Evolutionary conservation across 2,329 filamentous ascomycete genomes (phyloP).

Genomic region (Diplodia sapinea): DNA sequence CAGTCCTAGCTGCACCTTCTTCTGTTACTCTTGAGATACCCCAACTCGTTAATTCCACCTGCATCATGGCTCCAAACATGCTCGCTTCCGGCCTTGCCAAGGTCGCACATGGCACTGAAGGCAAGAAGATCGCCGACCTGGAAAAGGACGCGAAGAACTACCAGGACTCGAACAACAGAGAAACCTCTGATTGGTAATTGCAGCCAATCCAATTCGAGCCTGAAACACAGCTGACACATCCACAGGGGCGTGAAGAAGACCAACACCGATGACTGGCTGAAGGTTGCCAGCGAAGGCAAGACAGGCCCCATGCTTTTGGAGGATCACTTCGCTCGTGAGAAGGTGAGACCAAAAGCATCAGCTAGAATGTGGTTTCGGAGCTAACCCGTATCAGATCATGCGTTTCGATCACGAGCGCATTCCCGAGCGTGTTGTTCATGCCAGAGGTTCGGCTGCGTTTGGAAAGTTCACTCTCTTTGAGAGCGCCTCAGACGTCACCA

Average conservation of each 20-base stretch:
- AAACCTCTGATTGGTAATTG: constrained; percentile 70
- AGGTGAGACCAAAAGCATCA: constrained; percentile 54
- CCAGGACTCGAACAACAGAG: constrained; percentile 57
- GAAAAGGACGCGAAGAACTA: constrained; percentile 64
- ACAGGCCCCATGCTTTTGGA: constrained; percentile 73
- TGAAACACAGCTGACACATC: constrained; percentile 50
- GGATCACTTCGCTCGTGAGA: constrained; percentile 74
- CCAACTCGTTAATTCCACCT: background rate
- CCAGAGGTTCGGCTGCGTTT: constrained; percentile 68
- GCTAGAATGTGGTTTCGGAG: constrained; percentile 21
- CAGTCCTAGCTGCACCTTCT: too few relatives aligned
- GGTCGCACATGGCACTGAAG: constrained; percentile 40
- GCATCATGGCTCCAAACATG: constrained; percentile 43
- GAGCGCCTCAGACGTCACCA: constrained; percentile 66
- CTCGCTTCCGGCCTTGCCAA: constrained; percentile 41
- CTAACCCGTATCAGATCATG: constrained; percentile 60
- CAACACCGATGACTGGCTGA: constrained; percentile 80
- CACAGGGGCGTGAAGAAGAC: constrained; percentile 73
- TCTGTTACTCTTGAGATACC: constrained; percentile 14
- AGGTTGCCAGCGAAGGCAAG: constrained; percentile 64
- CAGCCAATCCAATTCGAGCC: background rate
- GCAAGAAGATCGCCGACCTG: constrained; percentile 68
- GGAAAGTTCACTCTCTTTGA: constrained; percentile 71
- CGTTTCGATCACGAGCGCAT: constrained; percentile 79
- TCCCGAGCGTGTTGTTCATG: constrained; percentile 71